Evolutionary conservation across 1,139 yeast species (phyloP), one percentile per base, ranked within the genome.

Genomic region (Suhomyces bolitotheri): DNA sequence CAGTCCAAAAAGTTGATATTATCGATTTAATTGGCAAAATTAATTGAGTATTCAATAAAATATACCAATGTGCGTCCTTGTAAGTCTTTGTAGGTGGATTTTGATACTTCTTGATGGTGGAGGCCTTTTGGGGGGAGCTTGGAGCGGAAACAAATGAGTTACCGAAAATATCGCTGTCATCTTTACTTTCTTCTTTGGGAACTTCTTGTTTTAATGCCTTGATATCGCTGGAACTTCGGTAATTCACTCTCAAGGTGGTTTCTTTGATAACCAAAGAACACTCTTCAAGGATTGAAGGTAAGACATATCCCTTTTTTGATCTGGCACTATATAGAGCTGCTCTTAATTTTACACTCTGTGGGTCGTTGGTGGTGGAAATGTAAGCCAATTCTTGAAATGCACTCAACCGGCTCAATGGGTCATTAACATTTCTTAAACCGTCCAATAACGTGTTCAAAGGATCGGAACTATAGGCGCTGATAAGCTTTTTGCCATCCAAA

Each of bases 361-460:
- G 49, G 39, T 76, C 76, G 1, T 63, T 51, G 4, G 77, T 60
- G 2, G 80, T 75, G 4, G 89, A 65, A 31, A 76, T 56, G 45
- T 73, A 80, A 0, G 86, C 82, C 40, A 83, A 64, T 51, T 84
- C 94, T 58, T 83, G 94, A 57, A 79, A 82, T 2, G 92, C 89
- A 2, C 87, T 78, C 38, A 80, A 54, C 44, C 79, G 74, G 11
- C 82, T 76, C 41, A 86, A 73, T 0, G 66, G 62, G 14, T 62
- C 64, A 14, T 35, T 31, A 7, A 59, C 54, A 39, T 70, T 70
- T 28, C 75, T 70, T 44, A 90, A 68, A 0, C 97, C 97, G 3
- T 83, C 71, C 8, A 89, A 60, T 34, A 90, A 65, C 2, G 95
- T 82, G 31, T 77, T 81, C 38, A 86, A 73, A 3, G 90, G 92